Base-by-base conservation (phyloP, 768 basidiomycete species). In the Holtermanniella nyarrowii region DNA sequence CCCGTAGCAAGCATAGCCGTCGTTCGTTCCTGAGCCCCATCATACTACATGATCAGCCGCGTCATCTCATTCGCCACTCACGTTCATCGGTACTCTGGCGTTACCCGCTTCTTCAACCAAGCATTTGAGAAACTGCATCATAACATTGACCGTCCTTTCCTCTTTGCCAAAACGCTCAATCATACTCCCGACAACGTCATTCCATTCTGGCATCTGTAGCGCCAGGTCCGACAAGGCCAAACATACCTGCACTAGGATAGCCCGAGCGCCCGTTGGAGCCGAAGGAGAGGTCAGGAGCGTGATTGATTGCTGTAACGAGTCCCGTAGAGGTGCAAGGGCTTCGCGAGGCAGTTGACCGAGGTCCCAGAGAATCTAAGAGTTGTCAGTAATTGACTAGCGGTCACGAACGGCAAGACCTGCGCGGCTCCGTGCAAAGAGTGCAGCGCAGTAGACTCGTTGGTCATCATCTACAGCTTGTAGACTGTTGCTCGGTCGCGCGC, bases 91-190 rank as follows among this genome's bases (percentile, higher is more conserved):
- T 60, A 96, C 88, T 74, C 80, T 85, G 11, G 83, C 80, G 71
- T 97, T 97, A 44, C 78, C 78, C 47, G 77, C 67, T 73, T 97
- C 95, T 71, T 97, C 91, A 5, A 93, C 91, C 25, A 97, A 77
- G 21, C 90, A 74, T 2, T 86, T 86, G 66, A 99, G 69, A 72
- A 97, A 97, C 66, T 91, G 84, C 52, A 99, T 72, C 55, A 99
- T 71, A 3, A 82, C 80, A 0, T 84, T 82, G 3, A 96, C 95
- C 18, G 82, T 88, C 5, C 75, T 77, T 5, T 89, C 86, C 70
- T 86, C 85, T 58, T 78, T 78, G 42, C 91, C 95, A 73, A 91
- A 89, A 18, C 76, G 76, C 42, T 87, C 82, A 61, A 95, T 84
- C 79, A 97, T 78, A 39, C 77, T 76, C 54, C 83, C 79, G 2